phyloP scores from a whole-genome alignment of 2,329 filamentous ascomycete genomes.

The Claviceps capensis region DNA sequence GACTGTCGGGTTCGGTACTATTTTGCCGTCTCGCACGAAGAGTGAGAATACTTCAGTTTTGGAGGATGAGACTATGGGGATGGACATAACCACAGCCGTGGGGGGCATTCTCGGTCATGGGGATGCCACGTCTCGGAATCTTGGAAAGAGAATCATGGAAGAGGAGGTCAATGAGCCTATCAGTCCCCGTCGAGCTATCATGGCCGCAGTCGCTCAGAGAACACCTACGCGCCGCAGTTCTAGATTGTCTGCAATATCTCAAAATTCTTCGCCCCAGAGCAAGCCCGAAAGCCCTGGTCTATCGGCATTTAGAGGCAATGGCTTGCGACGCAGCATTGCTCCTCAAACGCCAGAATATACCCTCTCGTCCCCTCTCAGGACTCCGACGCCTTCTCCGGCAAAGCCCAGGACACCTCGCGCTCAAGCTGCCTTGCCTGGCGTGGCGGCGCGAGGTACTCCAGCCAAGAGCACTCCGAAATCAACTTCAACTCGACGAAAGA shows the following conservation, averaged over 20 bases:
- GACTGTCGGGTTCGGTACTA: slow-evolving; percentile 42
- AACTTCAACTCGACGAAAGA: slow-evolving; percentile 6
- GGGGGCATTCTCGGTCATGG: slow-evolving; percentile 41
- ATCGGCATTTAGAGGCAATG: slow-evolving; percentile 36
- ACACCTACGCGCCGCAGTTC: slow-evolving; percentile 9
- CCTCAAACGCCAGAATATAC: slow-evolving; percentile 17
- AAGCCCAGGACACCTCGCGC: slow-evolving; percentile 13
- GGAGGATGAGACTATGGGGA: slow-evolving; percentile 35
- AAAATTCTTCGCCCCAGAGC: slow-evolving; percentile 17
- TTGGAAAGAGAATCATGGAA: slow-evolving; percentile 45
- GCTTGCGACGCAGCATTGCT: slow-evolving; percentile 32
- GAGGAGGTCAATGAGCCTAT: slow-evolving; percentile 39
- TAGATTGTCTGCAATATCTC: slow-evolving; percentile 7
- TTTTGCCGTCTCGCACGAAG: slow-evolving; percentile 21
- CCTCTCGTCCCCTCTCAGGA: slow-evolving; percentile 5
- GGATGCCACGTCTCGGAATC: slow-evolving; percentile 18
- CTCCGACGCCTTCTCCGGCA: slow-evolving; percentile 12
- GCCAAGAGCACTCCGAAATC: slow-evolving; percentile 7
- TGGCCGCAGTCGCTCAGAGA: slow-evolving; percentile 12
- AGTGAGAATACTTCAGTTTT: slow-evolving; percentile 18
- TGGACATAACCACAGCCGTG: slow-evolving; percentile 54
- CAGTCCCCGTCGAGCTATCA: slow-evolving; percentile 24
- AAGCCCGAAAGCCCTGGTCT: slow-evolving; percentile 39
- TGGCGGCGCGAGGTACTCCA: not conserved
- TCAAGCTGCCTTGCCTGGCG: not conserved